Percentiles rank a stretch among this genome's conserved stretches.
Evolutionary conservation across 1,139 yeast species (phyloP).

Genomic region (Torulaspora globosa): DNA sequence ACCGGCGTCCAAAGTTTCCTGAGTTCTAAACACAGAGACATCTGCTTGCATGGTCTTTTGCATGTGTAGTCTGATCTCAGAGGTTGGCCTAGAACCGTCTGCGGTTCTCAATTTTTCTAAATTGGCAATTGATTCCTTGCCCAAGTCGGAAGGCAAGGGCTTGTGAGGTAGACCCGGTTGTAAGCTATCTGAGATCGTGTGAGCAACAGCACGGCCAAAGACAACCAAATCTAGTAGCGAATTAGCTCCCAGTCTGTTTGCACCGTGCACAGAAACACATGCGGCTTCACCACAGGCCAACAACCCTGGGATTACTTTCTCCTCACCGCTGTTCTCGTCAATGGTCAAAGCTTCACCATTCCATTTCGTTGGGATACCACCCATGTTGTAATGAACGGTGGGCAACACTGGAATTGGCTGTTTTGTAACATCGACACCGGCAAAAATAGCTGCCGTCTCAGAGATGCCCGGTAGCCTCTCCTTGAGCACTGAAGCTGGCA

Average conservation of each 20-base stretch:
- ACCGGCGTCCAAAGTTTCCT: conserved; percentile 89
- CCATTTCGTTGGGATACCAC: conserved; percentile 98
- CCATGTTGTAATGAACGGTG: conserved; percentile 99
- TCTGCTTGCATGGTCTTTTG: conserved; percentile 96
- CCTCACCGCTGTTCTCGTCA: conserved; percentile 78
- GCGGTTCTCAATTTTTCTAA: conserved; percentile 87
- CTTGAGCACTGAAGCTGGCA: conserved; percentile 86
- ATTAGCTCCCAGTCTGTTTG: conserved; percentile 98
- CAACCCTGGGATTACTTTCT: conserved; percentile 87
- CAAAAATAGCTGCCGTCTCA: conserved; percentile 96
- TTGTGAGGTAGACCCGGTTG: conserved; percentile 86
- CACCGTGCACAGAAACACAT: conserved; percentile 98
- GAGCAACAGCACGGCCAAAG: conserved; percentile 97
- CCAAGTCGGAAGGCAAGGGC: conserved; percentile 77
- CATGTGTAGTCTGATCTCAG: conserved; percentile 87
- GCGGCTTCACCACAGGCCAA: conserved; percentile 99
- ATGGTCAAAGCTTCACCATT: conserved; percentile 89
- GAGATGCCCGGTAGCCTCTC: conserved; percentile 99
- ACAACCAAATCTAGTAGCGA: conserved; percentile 96
- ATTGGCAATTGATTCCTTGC: conserved; percentile 84
- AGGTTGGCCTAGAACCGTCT: conserved; percentile 73
- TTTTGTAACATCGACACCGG: conserved; percentile 98
- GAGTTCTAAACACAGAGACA: conserved; percentile 94
- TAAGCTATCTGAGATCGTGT: conserved; percentile 78
- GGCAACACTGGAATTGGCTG: conserved; percentile 99